Evolutionary conservation across 2,329 filamentous ascomycete genomes (phyloP).

Genomic region (Trichoderma endophyticum): DNA sequence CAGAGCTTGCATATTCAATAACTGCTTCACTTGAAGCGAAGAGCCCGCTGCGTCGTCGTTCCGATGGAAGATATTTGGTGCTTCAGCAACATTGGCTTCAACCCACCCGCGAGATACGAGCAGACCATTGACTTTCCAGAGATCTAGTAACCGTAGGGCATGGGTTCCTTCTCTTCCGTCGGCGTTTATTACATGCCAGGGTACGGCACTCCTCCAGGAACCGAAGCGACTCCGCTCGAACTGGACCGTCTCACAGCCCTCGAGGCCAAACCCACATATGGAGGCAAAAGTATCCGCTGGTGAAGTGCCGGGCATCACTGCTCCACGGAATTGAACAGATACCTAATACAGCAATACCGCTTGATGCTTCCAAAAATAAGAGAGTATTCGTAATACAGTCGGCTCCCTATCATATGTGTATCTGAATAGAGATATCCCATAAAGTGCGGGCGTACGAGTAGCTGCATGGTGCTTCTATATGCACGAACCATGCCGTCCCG

Average conservation of each 20-base stretch:
- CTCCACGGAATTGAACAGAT: not conserved
- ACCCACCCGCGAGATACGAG: not conserved
- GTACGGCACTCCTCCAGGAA: not conserved
- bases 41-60: not conserved
- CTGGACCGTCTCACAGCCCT: not conserved
- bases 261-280: not conserved
- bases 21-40: not conserved
- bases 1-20: not conserved
- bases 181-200: not conserved
- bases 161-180: not conserved
- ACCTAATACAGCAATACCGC: not conserved
- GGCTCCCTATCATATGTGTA: not conserved
- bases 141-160: not conserved
- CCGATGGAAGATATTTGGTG: not conserved
- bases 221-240: not conserved
- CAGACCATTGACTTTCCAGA: not conserved
- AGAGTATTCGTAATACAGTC: not conserved
- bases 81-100: not conserved
- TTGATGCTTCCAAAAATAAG: not conserved
- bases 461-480: conserved; percentile 1
- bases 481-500: not conserved
- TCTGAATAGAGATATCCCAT: not conserved
- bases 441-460: not conserved
- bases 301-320: not conserved
- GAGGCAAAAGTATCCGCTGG: not conserved